Base-by-base conservation (phyloP, 352 stramenopile species). In the Blastocystis sp. region DNA sequence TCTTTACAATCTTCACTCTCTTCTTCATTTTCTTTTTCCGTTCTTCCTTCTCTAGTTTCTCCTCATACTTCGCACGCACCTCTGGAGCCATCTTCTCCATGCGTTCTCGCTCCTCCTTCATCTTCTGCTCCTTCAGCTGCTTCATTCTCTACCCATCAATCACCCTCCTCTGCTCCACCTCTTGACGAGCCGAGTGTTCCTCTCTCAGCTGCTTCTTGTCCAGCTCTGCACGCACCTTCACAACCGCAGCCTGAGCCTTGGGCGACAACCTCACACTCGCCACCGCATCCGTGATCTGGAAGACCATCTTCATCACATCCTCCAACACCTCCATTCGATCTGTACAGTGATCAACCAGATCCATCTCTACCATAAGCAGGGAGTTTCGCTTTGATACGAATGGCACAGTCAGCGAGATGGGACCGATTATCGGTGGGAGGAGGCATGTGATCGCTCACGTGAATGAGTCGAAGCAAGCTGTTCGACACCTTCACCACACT, bases 41-140 rank as follows among this genome's bases (percentile, higher is more conserved):
- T 54, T 82, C 73, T 34, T 82, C 73, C 26, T 68, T 82, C 73
- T 82, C 73, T 26, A 82, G 47, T 34, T 82, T 82, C 29, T 82
- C 73, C 50, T 82, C 73, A 23, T 54, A 15, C 47, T 82, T 82
- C n/a, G 50, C 54, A 34, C 61, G 50, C 39, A 45, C n/a, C 56
- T 82, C 73, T 7, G 73, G 73, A 47, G 50, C 41, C 62, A 70
- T 68, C 8, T 43, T 62, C 50, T 82, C 73, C 13, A 59, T 39
- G 2, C 50, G 45, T 34, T 64, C 15, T 41, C 47, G 41, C 73
- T 82, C 73, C 56, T 82, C 73, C 73, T 26, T 82, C 45, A 82
- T 56, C 47, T 66, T 64, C 50, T 82, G 73, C 73, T 82, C 73
- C 47, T 82, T 82, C 50, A 82, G 26, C 34, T 50, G 50, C 47